These are phyloP conservation scores for Candida jianshihensis DNA, from an alignment of 805 yeast genomes.

Conservation along the genomic window DNA sequence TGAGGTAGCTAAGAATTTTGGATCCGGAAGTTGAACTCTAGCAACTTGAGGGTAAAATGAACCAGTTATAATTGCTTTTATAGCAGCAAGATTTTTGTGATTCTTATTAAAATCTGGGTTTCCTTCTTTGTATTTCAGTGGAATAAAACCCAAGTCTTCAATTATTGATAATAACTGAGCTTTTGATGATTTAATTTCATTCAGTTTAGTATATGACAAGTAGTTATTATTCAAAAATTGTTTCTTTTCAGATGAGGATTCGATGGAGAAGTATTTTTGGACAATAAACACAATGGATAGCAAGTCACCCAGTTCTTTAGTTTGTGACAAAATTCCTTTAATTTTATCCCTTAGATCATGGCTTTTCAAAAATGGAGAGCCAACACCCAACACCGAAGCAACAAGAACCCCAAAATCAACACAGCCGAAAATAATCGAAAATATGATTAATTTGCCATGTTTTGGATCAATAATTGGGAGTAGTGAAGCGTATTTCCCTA, in stretches of 20 bases:
- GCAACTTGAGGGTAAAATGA: slow-evolving; percentile 81
- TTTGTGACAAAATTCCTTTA: slow-evolving; percentile 34
- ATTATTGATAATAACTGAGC: slow-evolving; percentile 64
- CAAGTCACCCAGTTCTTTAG: slow-evolving; percentile 64
- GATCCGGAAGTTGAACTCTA: slow-evolving; percentile 74
- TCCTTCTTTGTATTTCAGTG: slow-evolving; percentile 37
- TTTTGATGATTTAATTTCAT: slow-evolving; percentile 66
- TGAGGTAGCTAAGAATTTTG: slow-evolving; percentile 60
- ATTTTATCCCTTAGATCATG: slow-evolving; percentile 59
- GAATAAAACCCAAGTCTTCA: slow-evolving; percentile 72
- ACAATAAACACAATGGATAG: slow-evolving; percentile 59
- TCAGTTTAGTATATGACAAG: slow-evolving; percentile 56
- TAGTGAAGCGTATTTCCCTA: slow-evolving; percentile 74
- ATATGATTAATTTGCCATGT: slow-evolving; percentile 74
- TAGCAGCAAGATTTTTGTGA: slow-evolving; percentile 38
- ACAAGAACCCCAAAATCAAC: slow-evolving; percentile 69
- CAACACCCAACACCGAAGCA: slow-evolving; percentile 71
- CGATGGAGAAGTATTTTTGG: slow-evolving; percentile 38
- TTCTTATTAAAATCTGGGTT: slow-evolving; percentile 43
- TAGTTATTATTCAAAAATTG: slow-evolving; percentile 49
- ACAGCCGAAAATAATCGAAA: slow-evolving; percentile 79
- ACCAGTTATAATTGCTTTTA: slow-evolving; percentile 69
- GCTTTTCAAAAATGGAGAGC: slow-evolving; percentile 64
- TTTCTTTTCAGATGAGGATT: slow-evolving; percentile 23
- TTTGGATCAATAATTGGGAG: slow-evolving; percentile 79